phyloP scores from a whole-genome alignment of 371 early-diverging fungal genomes.

The Mortierella sp. region DNA sequence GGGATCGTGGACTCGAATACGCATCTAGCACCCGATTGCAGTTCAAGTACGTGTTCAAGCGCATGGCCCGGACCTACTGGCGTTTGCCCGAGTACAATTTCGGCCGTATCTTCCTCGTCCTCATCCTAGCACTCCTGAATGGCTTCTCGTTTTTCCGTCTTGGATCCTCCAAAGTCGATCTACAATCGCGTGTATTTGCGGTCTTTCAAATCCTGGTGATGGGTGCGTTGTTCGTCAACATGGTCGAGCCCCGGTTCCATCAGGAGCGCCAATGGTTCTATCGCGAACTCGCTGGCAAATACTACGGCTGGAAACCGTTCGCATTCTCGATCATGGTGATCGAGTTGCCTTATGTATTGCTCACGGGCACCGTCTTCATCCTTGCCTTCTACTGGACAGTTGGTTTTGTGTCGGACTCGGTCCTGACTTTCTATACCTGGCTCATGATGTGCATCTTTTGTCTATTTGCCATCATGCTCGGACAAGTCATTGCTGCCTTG shows the following conservation, averaged over 20 bases:
- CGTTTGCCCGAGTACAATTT: slow-evolving; percentile 75
- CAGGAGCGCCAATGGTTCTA: slow-evolving; percentile 77
- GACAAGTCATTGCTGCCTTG: slow-evolving; percentile 77
- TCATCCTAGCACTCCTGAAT: slow-evolving; percentile 70
- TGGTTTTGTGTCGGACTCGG: slow-evolving; percentile 65
- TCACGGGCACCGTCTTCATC: slow-evolving; percentile 69
- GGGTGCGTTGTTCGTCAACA: slow-evolving; percentile 74
- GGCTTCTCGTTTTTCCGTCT: slow-evolving; percentile 83
- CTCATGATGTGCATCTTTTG: slow-evolving; percentile 70
- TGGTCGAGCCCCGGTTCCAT: slow-evolving; percentile 80
- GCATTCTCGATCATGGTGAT: slow-evolving; percentile 64
- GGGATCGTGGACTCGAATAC: slow-evolving; percentile 33
- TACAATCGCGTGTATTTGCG: slow-evolving; percentile 79
- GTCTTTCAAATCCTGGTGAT: slow-evolving; percentile 76
- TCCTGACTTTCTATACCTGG: slow-evolving; percentile 72
- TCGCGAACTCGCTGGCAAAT: slow-evolving; percentile 77
- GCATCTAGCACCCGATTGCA: slow-evolving; percentile 43
- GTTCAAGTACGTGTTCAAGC: slow-evolving; percentile 68
- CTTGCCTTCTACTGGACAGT: slow-evolving; percentile 79
- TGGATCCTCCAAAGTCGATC: slow-evolving; percentile 64
- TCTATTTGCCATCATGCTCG: slow-evolving; percentile 75
- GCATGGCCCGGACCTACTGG: slow-evolving; percentile 76
- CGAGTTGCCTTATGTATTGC: slow-evolving; percentile 72
- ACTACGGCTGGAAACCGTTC: slow-evolving; percentile 80
- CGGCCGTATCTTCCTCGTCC: slow-evolving; percentile 67